Base-by-base conservation (phyloP, 2,329 filamentous ascomycete genomes). In the Penicillium sp. region DNA sequence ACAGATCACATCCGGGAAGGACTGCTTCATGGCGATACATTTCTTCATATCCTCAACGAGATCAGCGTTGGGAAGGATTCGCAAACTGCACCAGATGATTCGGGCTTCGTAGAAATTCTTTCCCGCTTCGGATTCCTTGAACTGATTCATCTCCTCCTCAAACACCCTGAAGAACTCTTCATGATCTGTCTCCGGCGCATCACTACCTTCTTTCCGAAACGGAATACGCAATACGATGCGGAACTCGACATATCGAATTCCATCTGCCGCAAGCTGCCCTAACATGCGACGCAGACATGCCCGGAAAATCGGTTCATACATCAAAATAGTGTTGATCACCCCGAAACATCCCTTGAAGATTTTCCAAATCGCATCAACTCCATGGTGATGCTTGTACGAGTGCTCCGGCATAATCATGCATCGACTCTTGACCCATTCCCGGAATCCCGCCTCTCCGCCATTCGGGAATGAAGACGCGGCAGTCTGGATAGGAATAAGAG, bases 271-370 rank as follows among this genome's bases (percentile, higher is more conserved):
- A 22, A 97, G 80, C 48, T 88, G 82, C 48, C 78, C 78, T 73
- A 96, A 85, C 65, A 97, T 81, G 22, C 85, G 83, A 27, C 83
- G 85, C 58, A 97, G 77, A 68, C 91, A 96, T 19, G 80, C 79
- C 24, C 91, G 86, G 76, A 90, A 93, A 61, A 98, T 90, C 14
- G 93, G 93, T 75, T 97, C 93, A 75, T 97, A 96, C 75, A 89
- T 90, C 48, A 96, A 82, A 51, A 96, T 84, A 16, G 86, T 88
- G 41, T 85, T 84, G 45, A 93, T 81, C 4, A 93, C 84, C 3
- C 82, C 76, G 74, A 97, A 96, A 59, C 88, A 89, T 45, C 83
- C 85, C 49, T 77, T 79, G 75, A 97, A 96, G 69, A 95, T 93
- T 24, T 81, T 78, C 92, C 93, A 97, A 53, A 96, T 88, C 52